Evolutionary conservation across 345 rosid genomes (phyloP).

Genomic region (Moricandia moricandioides): DNA sequence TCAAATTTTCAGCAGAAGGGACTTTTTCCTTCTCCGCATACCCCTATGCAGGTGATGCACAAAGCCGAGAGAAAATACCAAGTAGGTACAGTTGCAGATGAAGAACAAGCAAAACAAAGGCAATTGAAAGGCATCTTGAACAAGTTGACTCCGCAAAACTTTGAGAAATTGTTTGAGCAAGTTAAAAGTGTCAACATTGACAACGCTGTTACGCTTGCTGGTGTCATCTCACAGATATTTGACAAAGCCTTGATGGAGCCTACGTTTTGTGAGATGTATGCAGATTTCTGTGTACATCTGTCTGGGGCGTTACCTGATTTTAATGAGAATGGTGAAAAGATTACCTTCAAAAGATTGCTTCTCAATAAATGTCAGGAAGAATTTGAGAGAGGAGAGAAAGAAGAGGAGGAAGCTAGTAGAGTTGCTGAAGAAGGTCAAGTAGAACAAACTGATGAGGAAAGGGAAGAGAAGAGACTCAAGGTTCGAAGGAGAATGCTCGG

Average conservation of each 20-base stretch:
- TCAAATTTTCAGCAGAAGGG: conserved; percentile 66
- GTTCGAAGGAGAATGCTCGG: conserved; percentile 94
- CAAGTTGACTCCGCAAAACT: conserved; percentile 96
- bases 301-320: conserved; percentile 78
- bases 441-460: conserved; percentile 73
- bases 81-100: conserved; percentile 75
- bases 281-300: conserved; percentile 69
- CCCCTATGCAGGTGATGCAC: conserved; percentile 86
- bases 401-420: conserved; percentile 52
- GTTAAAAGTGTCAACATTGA: conserved; percentile 85
- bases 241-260: conserved; percentile 99
- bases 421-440: conserved; percentile 51
- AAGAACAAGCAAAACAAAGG: conserved; percentile 83
- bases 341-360: conserved; percentile 81
- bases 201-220: conserved; percentile 64
- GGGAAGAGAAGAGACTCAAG: conserved; percentile 82
- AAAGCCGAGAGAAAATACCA: conserved; percentile 89
- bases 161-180: conserved; percentile 87
- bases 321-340: conserved; percentile 63
- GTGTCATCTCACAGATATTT: conserved; percentile 92
- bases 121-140: conserved; percentile 84
- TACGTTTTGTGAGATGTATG: conserved; percentile 98
- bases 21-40: conserved; percentile 77
- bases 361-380: conserved; percentile 96
- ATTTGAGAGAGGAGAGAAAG: conserved; percentile 90